Evolutionary conservation across 148 eudicot species (phyloP), one percentile per base, ranked within the genome.

Genomic region (Dianthus caryophyllus): DNA sequence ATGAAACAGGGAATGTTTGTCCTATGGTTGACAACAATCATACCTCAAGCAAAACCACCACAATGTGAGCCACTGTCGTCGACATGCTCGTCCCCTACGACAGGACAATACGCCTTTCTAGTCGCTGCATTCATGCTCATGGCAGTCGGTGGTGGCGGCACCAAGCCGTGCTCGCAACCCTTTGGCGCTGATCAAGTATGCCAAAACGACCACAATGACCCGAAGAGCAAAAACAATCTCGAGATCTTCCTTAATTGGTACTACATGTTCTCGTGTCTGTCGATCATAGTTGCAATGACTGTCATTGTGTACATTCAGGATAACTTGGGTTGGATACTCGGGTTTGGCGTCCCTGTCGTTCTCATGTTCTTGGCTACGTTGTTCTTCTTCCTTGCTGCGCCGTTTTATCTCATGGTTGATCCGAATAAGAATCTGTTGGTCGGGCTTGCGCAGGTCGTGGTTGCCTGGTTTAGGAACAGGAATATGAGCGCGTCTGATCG

Each of bases 171-270:
- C 56, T 91, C 97, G 16, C 83, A 84, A 39, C 90, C 92, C 25
- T 91, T 91, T 41, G 97, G 97, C 9, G 96, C 96, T 6, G 89
- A 88, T 65, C 97, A 91, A 70, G 44, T 91, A 4, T 86, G 84
- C 66, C 77, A 38, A 26, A 71, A 83, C 61, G 75, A 79, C 11
- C 69, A n/a, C n/a, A n/a, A n/a, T n/a, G n/a, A 25, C 24, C 5
- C 66, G 15, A 44, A 25, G 21, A 63, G 14, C 12, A 44, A 63
- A 8, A 43, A 25, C 33, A 64, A 64, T 60, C 1, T 60, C 51
- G 96, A 87, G 56, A 85, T 80, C 31, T 90, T 74, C 76, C 82
- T 90, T 52, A 77, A 72, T 44, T 90, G 96, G 96, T 90, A 90
- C 72, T 90, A 87, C 29, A 88, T 86, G 43, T 78, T 83, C 25